These are phyloP conservation scores for Leptographium lundbergii DNA, from an alignment of 2,329 filamentous ascomycete genomes.

Conservation along the genomic window DNA sequence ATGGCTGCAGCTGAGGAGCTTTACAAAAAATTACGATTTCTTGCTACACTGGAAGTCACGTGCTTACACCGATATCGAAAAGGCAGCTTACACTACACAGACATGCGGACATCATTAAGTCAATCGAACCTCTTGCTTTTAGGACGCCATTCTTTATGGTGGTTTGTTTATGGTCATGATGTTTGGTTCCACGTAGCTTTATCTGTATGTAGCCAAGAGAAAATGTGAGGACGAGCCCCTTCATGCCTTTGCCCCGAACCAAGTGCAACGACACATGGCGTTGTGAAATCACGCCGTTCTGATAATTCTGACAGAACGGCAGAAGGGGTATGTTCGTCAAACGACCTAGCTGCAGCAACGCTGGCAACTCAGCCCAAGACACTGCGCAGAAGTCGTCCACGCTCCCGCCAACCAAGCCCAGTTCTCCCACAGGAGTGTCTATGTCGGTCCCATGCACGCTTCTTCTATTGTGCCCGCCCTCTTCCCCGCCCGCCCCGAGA, in stretches of 20 bases:
- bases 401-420: not conserved
- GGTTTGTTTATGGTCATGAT: no score
- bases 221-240: no score
- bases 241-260: not conserved
- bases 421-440: not conserved
- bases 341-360: not conserved
- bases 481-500: conserved; percentile 39
- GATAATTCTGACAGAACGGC: not conserved
- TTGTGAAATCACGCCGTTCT: not conserved
- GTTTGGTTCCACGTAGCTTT: no score
- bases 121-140: not conserved
- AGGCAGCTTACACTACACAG: not conserved
- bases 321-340: not conserved
- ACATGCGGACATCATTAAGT: not conserved
- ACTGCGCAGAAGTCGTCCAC: not conserved
- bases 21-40: not conserved
- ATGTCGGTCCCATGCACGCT: not conserved
- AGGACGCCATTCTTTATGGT: no score
- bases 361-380: not conserved
- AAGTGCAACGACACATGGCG: not conserved
- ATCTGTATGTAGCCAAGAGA: no score
- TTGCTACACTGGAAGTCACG: not conserved
- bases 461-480: conserved; percentile 16
- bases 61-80: not conserved
- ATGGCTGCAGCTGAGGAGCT: not conserved